Base-by-base conservation (phyloP, 164 flowering plant genomes). In the Umbilicus rupestris region DNA sequence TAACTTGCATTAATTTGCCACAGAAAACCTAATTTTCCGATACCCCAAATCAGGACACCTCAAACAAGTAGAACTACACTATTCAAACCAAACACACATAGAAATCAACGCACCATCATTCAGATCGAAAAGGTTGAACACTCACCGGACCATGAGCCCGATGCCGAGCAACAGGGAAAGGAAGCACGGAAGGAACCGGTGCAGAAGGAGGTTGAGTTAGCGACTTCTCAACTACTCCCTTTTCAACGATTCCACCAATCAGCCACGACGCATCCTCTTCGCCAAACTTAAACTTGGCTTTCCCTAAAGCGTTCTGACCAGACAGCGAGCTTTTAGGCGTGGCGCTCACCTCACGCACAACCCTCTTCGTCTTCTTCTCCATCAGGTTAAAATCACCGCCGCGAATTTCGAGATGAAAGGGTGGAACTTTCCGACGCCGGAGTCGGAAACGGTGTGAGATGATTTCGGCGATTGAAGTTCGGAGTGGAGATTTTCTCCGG, bases 91-190 rank as follows among this genome's bases (percentile, higher is more conserved):
- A 60, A 22, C n/a, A 44, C 39, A 24, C 7, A 39, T 30, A 64
- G 5, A 24, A 42, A 41, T 17, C 15, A 26, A 33, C n/a, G 63
- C 19, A 35, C 22, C 12, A 24, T 11, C 7, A 31, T 26, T 35
- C 35, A 57, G 7, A 41, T 14, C 1, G 2, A 49, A 28, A 55
- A 17, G n/a, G n/a, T 26, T 30, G 29, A 28, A 4, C 35, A 55
- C 60, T 28, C 19, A 94, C 99, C 3, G 97, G 97, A 41, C 96
- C 94, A 49, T 89, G 93, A 50, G 97, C 85, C 67, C 99, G 96
- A 73, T 90, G 99, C 37, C 99, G 97, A 66, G 99, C 97, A 12
- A 87, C 83, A 2, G 99, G 99, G 69, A 95, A 95, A 67, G 99
- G 92, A 57, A 92, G 80, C 64, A 88, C 82, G 15, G 94, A 65